Evolutionary conservation across 768 basidiomycete genomes (phyloP), one percentile per base, ranked within the genome.

Genomic region (Lentinula raphanica): DNA sequence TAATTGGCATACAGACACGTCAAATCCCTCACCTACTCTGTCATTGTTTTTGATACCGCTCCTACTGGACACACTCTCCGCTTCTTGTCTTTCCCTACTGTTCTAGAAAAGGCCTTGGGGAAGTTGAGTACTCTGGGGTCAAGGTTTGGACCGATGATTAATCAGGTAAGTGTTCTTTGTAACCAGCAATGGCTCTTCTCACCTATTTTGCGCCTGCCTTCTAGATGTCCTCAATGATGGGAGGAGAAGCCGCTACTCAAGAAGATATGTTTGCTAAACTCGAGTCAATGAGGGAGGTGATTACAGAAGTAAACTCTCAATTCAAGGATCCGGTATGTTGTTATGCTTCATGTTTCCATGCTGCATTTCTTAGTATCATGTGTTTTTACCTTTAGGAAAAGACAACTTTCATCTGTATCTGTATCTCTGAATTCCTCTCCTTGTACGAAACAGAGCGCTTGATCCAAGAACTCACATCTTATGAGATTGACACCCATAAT

Each of bases 21-120:
- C 73, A 98, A 99, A 74, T 98, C 96, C 19, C 98, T 99, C 95
- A 87, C 98, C 74, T 99, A 95, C 79, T 96, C 94, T n/a, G 95
- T 97, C 59, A 98, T 99, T 69, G 95, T 99, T 35, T 99, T 99
- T 69, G 97, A 99, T 69, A 99, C 97, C 1, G 97, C 97, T 35
- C 97, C 97, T 2, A 99, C 97, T 3, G 97, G 97, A 0, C 97
- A 99, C 74, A 99, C 97, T 0, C 83, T 98, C 5, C 93, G 97
- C 42, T 99, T 99, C 79, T 78, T 99, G 40, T 97, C 94, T n/a
- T 99, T 99, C 82, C 97, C 97, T 0, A 90, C 88, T 19, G 97
- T 99, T 5, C 81, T 99, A 8, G 97, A 98, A 74, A 98, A 98
- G 72, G 97, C 97, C 1, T 76, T 98, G 2, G 93, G 94, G 7